Evolutionary conservation across 805 yeast species (phyloP).

Genomic region (Candida maesae): DNA sequence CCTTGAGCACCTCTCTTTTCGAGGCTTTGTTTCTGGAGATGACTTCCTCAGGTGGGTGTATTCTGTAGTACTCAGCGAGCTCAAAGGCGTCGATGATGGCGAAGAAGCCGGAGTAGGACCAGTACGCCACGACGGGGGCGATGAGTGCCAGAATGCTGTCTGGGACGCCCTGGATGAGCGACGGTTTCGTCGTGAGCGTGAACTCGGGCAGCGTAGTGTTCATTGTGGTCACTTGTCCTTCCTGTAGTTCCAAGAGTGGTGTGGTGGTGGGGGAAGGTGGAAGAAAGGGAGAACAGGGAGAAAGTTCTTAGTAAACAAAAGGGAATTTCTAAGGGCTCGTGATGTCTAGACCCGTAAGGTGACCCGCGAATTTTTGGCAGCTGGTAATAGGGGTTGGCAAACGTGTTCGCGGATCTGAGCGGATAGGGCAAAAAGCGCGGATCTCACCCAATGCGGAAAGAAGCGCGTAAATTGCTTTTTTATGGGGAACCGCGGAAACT

Average conservation of each 20-base stretch:
- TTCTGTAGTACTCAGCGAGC: conserved; percentile 77
- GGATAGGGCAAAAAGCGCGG: too few relatives aligned
- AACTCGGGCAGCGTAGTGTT: conserved; percentile 12
- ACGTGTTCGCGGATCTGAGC: conserved; percentile 1
- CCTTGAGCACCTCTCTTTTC: conserved; percentile 63
- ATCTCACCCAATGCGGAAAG: too few relatives aligned
- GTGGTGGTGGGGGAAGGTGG: background rate
- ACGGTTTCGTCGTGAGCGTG: conserved; percentile 29
- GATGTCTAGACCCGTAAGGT: too few relatives aligned
- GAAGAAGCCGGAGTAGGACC: conserved; percentile 73
- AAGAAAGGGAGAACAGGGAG: background rate
- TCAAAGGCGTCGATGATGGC: conserved; percentile 70
- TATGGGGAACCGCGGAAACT: too few relatives aligned
- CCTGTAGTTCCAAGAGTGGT: too few relatives aligned
- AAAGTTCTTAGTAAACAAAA: background rate
- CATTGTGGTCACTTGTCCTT: too few relatives aligned
- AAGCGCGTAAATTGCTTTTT: background rate
- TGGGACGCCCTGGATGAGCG: conserved; percentile 55
- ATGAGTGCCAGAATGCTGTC: conserved; percentile 71
- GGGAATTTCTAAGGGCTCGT: too few relatives aligned
- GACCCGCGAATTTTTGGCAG: too few relatives aligned
- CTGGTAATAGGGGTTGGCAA: too few relatives aligned
- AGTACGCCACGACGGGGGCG: conserved; percentile 78
- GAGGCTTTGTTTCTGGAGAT: conserved; percentile 70
- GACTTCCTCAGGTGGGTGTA: conserved; percentile 91